Conservation (phyloP, 495 filamentous ascomycete species). For the Sporormia fimetaria region DNA sequence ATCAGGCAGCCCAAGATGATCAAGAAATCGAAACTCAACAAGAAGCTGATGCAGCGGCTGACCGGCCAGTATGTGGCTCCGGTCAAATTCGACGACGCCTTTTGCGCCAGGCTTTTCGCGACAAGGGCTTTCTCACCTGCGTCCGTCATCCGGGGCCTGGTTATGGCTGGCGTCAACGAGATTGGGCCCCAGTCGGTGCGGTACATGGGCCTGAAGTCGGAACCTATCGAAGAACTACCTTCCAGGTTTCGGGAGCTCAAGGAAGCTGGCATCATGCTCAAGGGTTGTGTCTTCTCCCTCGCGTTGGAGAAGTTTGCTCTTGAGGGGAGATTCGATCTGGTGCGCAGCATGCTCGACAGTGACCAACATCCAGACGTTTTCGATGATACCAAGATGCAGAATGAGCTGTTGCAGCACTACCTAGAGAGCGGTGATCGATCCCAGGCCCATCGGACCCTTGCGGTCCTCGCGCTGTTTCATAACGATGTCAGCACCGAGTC, state of each 20-base stretch:
- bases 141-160: constrained; percentile 50
- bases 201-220: constrained; percentile 53
- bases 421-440: constrained; percentile 40
- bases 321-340: constrained; percentile 35
- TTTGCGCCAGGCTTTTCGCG: constrained; percentile 62
- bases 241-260: constrained; percentile 46
- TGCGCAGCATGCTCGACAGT: constrained; percentile 41
- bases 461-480: constrained; percentile 34
- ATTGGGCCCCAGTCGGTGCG: constrained; percentile 65
- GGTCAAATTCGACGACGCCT: constrained; percentile 46
- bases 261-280: constrained; percentile 46
- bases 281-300: constrained; percentile 46
- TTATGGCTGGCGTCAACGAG: constrained; percentile 49
- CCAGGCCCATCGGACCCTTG: constrained; percentile 44
- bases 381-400: constrained; percentile 51
- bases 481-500: constrained; percentile 15
- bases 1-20: no score
- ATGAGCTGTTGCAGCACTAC: constrained; percentile 43
- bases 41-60: constrained; percentile 36
- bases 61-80: constrained; percentile 39
- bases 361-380: constrained; percentile 69
- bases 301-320: constrained; percentile 47
- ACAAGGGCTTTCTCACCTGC: constrained; percentile 56
- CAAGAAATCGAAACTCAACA: constrained; percentile 22
- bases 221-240: constrained; percentile 41